Evolutionary conservation across 805 yeast genomes (phyloP).

Genomic region (Kuraishia hungarica): DNA sequence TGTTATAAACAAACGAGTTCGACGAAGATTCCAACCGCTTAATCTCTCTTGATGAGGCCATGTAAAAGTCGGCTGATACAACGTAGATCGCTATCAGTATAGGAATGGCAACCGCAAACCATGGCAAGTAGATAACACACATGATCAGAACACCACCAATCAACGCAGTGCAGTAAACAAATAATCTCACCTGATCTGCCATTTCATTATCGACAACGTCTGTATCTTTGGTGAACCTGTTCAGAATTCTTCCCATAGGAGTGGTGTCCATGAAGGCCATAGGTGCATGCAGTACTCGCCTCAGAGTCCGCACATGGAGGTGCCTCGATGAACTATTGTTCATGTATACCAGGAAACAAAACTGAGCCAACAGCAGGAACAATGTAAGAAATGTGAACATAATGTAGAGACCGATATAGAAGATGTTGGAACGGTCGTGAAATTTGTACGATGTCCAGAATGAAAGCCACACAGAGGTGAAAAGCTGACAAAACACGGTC

Average conservation of each 20-base stretch:
- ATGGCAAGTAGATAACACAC: slow-evolving; percentile 43
- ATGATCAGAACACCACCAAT: slow-evolving; percentile 23
- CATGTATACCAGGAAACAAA: slow-evolving; percentile 37
- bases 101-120: slow-evolving; percentile 49
- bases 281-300: slow-evolving; percentile 62
- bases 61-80: slow-evolving; percentile 33
- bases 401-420: slow-evolving; percentile 50
- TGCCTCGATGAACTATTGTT: slow-evolving; percentile 45
- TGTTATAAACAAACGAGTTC: slow-evolving; percentile 39
- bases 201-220: slow-evolving; percentile 77
- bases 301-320: slow-evolving; percentile 55
- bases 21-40: slow-evolving; percentile 40
- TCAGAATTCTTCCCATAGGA: slow-evolving; percentile 80
- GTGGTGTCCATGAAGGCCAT: slow-evolving; percentile 80
- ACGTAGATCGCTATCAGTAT: slow-evolving; percentile 31
- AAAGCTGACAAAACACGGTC: slow-evolving; percentile 52
- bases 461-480: slow-evolving; percentile 61
- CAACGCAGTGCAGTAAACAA: slow-evolving; percentile 38
- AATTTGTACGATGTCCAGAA: slow-evolving; percentile 58
- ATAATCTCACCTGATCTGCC: slow-evolving; percentile 59
- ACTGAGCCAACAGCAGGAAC: slow-evolving; percentile 37
- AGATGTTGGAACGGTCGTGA: slow-evolving; percentile 27
- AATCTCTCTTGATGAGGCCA: slow-evolving; percentile 38
- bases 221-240: slow-evolving; percentile 81
- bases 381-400: slow-evolving; percentile 39